Evolutionary conservation across 208 protist species (phyloP).

Genomic region (Wallacemonas collosoma): DNA sequence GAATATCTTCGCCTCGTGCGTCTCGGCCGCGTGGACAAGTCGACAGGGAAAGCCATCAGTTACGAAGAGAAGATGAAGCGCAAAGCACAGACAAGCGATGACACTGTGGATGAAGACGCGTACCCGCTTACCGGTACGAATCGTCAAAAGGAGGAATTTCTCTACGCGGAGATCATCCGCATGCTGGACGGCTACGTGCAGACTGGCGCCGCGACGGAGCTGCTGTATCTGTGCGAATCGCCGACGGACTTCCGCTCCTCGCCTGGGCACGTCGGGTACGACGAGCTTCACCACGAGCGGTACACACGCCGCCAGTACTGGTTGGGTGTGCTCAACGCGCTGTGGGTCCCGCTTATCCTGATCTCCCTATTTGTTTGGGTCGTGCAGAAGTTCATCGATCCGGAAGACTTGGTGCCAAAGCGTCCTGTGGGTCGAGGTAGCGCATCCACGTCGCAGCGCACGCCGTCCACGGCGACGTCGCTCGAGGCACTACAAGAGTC

Average conservation of each 20-base stretch:
- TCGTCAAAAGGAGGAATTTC: constrained; percentile 35
- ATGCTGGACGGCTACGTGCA: constrained; percentile 46
- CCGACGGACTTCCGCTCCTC: constrained; percentile 39
- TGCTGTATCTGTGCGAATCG: constrained; percentile 59
- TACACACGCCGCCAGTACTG: constrained; percentile 22
- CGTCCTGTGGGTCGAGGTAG: not conserved
- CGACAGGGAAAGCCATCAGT: not conserved
- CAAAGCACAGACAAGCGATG: not conserved
- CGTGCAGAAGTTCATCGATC: constrained; percentile 1
- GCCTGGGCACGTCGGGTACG: constrained; percentile 66
- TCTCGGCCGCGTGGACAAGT: constrained; percentile 31
- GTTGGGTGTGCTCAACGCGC: constrained; percentile 13
- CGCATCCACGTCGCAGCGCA: not conserved
- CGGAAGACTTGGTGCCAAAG: not conserved
- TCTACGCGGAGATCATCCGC: constrained; percentile 53
- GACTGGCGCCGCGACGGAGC: constrained; percentile 35
- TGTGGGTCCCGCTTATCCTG: constrained; percentile 43
- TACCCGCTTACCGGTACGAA: constrained; percentile 32
- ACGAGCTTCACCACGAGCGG: constrained; percentile 34
- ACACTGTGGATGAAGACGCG: constrained; percentile 2
- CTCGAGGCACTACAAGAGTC: not conserved
- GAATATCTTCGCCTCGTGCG: constrained; percentile 44
- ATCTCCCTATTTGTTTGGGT: constrained; percentile 29
- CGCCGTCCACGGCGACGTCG: constrained; percentile 12
- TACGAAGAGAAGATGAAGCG: not conserved